Conservation (phyloP, 2,329 filamentous ascomycete species). For the Aureobasidium sp. region DNA sequence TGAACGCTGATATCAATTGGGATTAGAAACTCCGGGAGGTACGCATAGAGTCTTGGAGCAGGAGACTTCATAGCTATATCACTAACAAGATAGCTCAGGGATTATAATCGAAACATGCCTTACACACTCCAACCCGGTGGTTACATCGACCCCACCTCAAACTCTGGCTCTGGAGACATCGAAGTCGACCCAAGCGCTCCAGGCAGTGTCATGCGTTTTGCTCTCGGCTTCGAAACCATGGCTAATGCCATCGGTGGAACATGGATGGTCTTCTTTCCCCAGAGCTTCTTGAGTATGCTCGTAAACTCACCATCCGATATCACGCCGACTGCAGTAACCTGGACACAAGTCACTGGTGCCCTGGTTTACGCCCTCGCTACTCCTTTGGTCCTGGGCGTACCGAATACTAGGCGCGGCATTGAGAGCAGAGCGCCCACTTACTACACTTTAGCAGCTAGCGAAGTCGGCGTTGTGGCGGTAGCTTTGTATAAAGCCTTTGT, state of each 20-base stretch:
- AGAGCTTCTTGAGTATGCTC: not conserved
- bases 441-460: not conserved
- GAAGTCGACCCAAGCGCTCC: constrained; percentile 5
- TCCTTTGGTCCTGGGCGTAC: not conserved
- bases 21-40: too few species aligned
- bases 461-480: not conserved
- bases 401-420: not conserved
- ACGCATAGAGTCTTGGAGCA: not conserved
- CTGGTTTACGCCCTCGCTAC: constrained; percentile 2
- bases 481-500: constrained; percentile 1
- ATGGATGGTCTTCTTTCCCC: constrained; percentile 7
- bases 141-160: constrained; percentile 4
- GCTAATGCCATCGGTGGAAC: not conserved
- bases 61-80: not conserved
- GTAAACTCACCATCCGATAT: not conserved
- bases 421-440: constrained; percentile 4
- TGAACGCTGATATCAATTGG: not conserved
- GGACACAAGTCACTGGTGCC: not conserved
- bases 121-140: constrained; percentile 1
- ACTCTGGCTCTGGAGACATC: not conserved
- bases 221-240: not conserved
- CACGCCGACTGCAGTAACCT: not conserved
- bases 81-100: not conserved
- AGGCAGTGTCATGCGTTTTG: not conserved
- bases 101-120: not conserved